These are phyloP conservation scores for Hysterium pulicare DNA, from an alignment of 2,329 filamentous ascomycete species.

Conservation along the genomic window DNA sequence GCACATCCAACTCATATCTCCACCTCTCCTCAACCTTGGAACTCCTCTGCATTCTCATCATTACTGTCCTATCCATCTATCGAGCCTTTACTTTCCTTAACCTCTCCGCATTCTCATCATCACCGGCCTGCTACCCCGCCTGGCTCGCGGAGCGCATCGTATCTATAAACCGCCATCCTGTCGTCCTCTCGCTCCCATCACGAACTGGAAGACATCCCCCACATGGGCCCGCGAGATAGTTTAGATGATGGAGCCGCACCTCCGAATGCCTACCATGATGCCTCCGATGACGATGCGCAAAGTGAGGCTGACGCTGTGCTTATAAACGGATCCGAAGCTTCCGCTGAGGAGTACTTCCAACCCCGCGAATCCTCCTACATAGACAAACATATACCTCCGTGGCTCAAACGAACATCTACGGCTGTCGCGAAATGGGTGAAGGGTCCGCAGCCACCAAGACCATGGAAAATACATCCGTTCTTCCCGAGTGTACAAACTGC, in stretches of 20 bases:
- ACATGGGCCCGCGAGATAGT: slow-evolving; percentile 21
- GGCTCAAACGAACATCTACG: slow-evolving; percentile 45
- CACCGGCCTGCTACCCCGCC: slow-evolving; percentile 8
- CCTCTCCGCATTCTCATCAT: slow-evolving; percentile 11
- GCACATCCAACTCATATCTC: too few species aligned
- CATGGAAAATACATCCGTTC: slow-evolving; percentile 50
- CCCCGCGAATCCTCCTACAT: slow-evolving; percentile 18
- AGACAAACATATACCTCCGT: slow-evolving; percentile 48
- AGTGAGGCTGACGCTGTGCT: slow-evolving; percentile 15
- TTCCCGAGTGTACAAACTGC: slow-evolving; percentile 66
- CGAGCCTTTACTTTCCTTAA: not conserved
- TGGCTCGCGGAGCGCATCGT: too few species aligned
- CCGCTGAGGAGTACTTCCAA: slow-evolving; percentile 25
- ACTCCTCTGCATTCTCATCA: too few species aligned
- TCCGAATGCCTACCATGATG: slow-evolving; percentile 27
- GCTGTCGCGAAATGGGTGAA: slow-evolving; percentile 45
- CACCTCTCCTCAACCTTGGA: too few species aligned
- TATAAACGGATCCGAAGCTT: slow-evolving; percentile 29
- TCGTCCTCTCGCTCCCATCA: slow-evolving; percentile 26
- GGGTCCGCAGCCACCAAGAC: slow-evolving; percentile 47
- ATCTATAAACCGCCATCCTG: slow-evolving; percentile 16
- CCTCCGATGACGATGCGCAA: slow-evolving; percentile 31
- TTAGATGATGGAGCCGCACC: slow-evolving; percentile 24
- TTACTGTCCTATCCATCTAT: not conserved
- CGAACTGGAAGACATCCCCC: slow-evolving; percentile 26